These are phyloP conservation scores for Apiospora hydei DNA, from an alignment of 2,329 filamentous ascomycete species.

Conservation along the genomic window DNA sequence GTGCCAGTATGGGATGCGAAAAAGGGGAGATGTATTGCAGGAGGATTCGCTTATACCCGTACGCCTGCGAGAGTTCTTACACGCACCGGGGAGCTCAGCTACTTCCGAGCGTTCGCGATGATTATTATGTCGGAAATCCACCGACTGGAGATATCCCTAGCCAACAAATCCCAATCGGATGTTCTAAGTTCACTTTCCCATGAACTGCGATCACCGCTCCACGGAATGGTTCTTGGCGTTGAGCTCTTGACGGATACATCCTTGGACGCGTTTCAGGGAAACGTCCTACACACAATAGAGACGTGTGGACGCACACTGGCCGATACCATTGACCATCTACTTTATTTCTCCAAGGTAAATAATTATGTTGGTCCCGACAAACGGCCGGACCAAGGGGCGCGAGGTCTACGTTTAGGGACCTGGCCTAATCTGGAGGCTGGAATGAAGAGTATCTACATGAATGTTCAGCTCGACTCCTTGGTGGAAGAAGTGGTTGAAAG, in stretches of 20 bases:
- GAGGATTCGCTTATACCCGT: constrained; percentile 57
- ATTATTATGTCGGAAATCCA: constrained; percentile 64
- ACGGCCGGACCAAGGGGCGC: constrained; percentile 28
- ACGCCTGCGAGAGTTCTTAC: constrained; percentile 52
- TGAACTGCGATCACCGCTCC: constrained; percentile 66
- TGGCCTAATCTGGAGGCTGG: constrained; percentile 15
- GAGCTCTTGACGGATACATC: constrained; percentile 60
- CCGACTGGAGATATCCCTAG: constrained; percentile 46
- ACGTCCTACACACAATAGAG: constrained; percentile 56
- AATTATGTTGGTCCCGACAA: constrained; percentile 38
- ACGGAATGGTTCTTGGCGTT: constrained; percentile 63
- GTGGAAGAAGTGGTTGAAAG: constrained; percentile 57
- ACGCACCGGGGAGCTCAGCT: constrained; percentile 56
- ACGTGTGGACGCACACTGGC: constrained; percentile 58
- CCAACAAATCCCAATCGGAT: constrained; percentile 60
- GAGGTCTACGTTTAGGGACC: constrained; percentile 10
- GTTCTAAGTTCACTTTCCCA: constrained; percentile 67
- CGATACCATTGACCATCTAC: constrained; percentile 61
- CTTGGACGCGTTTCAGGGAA: constrained; percentile 53
- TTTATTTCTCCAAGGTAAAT: constrained; percentile 63
- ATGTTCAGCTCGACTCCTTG: constrained; percentile 45
- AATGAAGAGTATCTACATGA: constrained; percentile 12
- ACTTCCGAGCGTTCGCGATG: constrained; percentile 59
- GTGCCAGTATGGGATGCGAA: constrained; percentile 56
- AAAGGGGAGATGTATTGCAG: constrained; percentile 56